Base-by-base conservation (phyloP, 2,329 filamentous ascomycete species). In the Pezicula radicicola region DNA sequence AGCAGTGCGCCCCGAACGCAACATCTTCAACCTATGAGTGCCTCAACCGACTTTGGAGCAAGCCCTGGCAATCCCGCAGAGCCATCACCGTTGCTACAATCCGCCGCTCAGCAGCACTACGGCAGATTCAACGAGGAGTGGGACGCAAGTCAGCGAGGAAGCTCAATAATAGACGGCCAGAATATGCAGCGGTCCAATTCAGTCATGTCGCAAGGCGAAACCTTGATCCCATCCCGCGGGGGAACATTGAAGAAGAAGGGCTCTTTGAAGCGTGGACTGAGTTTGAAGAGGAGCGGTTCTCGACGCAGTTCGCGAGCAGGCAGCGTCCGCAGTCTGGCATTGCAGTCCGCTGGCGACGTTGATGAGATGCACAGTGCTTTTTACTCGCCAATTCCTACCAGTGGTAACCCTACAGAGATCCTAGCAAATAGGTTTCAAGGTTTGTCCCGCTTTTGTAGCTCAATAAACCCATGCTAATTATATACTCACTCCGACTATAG, bases 241-340 rank as follows among this genome's bases (percentile, higher is more conserved):
- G 89, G 90, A 54, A 97, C 92, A 0, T 77, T 97, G 61, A 94
- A 90, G 76, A 97, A 97, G 78, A 94, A 91, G 71, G 76, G 76
- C 21, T 96, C 91, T 9, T 67, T 97, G 53, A 86, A 86, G 59
- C 83, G 88, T 63, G 84, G 79, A 54, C 80, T 77, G 37, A 95
- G 91, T 65, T 66, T 96, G 59, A 88, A 85, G 70, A 87, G 91
- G 61, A 91, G 85, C 66, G 79, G 84, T 58, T 97, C 92, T 70
- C 85, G 88, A 49, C 83, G 85, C 61, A 96, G 90, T 69, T 82
- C 89, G 72, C 87, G 85, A 65, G 90, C 92, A 27, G 92, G 91
- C 50, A 96, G 91, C 67, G 90, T 97, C 48, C 84, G 85, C 61
- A 95, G 91, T 63, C 76, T 96, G 52, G 84, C 81, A 25, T 73